Conservation (phyloP, 2,329 filamentous ascomycete species). For the Colletotrichum sp. region DNA sequence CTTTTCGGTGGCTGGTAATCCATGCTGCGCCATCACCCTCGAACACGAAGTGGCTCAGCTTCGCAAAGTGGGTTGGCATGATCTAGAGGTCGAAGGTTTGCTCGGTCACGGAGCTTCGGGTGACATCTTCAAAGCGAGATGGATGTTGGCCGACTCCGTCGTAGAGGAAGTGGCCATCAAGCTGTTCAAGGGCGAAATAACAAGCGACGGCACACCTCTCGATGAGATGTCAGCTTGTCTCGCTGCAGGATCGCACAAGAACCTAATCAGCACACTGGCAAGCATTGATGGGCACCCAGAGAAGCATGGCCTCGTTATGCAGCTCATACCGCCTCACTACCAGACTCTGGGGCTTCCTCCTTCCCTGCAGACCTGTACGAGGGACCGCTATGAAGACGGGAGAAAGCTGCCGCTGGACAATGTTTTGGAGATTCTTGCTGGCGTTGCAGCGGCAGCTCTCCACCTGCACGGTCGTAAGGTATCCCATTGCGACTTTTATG, state of each 20-base stretch:
- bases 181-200: constrained; percentile 51
- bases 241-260: constrained; percentile 48
- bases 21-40: constrained; percentile 36
- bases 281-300: constrained; percentile 45
- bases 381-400: constrained; percentile 43
- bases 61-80: constrained; percentile 42
- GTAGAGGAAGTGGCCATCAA: constrained; percentile 50
- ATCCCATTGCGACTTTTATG: constrained; percentile 52
- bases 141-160: constrained; percentile 31
- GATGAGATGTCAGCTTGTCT: constrained; percentile 55
- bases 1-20: constrained; percentile 52
- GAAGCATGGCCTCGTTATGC: constrained; percentile 48
- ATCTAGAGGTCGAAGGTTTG: constrained; percentile 42
- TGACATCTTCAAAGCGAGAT: constrained; percentile 46
- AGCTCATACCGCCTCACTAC: constrained; percentile 50
- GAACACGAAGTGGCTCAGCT: constrained; percentile 29
- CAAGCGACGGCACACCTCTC: constrained; percentile 51
- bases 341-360: constrained; percentile 47
- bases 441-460: constrained; percentile 44
- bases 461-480: constrained; percentile 50
- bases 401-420: constrained; percentile 31
- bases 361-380: constrained; percentile 49
- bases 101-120: constrained; percentile 53
- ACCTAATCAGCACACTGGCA: constrained; percentile 50
- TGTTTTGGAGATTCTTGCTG: constrained; percentile 40